Conservation (phyloP, 768 basidiomycete species). For the Podaxis rugospora region DNA sequence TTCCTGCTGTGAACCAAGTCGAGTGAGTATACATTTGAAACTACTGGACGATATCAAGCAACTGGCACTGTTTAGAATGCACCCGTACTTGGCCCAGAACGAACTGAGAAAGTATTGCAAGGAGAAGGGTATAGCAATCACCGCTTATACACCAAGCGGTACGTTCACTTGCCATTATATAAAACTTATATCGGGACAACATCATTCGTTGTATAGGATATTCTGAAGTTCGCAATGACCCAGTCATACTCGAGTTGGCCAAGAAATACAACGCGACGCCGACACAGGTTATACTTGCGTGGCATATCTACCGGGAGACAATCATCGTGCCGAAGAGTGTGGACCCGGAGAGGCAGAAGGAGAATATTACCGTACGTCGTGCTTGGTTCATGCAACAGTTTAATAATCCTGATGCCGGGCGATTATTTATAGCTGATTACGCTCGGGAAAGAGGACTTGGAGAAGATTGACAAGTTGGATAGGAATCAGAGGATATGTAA, state of each 20-base stretch:
- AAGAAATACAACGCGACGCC: constrained; percentile 41
- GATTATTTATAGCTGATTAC: not conserved
- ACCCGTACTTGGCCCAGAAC: constrained; percentile 49
- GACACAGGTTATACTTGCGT: constrained; percentile 46
- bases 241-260: constrained; percentile 38
- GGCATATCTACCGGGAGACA: constrained; percentile 44
- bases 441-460: constrained; percentile 1
- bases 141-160: constrained; percentile 49
- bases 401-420: too few species aligned
- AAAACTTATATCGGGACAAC: not conserved
- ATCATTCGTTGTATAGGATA: constrained; percentile 26
- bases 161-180: not conserved
- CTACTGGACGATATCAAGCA: too few species aligned
- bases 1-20: constrained; percentile 46
- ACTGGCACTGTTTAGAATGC: constrained; percentile 27
- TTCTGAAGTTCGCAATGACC: constrained; percentile 39
- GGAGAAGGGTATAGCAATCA: constrained; percentile 43
- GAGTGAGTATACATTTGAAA: constrained; percentile 28
- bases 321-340: constrained; percentile 44
- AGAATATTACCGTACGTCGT: constrained; percentile 40
- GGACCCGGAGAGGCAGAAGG: constrained; percentile 41
- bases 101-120: constrained; percentile 43
- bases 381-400: not conserved
- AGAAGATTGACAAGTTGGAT: constrained; percentile 2
- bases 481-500: constrained; percentile 7